A percentile compares a stretch with the other conserved stretches of the same genome.
These are phyloP conservation scores for Avena sativa DNA, from an alignment of 176 grass and related monocot species.

Conservation along the genomic window DNA sequence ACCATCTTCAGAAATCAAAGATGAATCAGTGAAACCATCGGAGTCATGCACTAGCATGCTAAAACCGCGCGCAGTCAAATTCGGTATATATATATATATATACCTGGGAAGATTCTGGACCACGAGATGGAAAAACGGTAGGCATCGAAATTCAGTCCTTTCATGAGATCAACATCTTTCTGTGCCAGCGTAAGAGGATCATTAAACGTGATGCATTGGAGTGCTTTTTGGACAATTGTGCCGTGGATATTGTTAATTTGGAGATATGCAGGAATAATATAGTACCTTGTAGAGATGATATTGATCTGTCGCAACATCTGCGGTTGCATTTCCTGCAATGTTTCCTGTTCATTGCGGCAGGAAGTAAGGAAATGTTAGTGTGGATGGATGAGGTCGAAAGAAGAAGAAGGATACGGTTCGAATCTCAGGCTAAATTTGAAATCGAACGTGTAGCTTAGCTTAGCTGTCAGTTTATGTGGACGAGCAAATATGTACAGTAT, in stretches of 20 bases:
- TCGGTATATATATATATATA: not conserved
- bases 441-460: not conserved
- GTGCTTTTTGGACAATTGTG: too few relatives aligned
- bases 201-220: too few relatives aligned
- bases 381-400: not conserved
- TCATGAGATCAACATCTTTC: slow-evolving; percentile 63
- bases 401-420: not conserved
- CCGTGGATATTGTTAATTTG: not conserved
- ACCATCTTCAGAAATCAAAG: slow-evolving; percentile 46
- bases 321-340: slow-evolving; percentile 57
- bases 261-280: not conserved
- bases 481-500: not conserved
- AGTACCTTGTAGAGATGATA: slow-evolving; percentile 85
- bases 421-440: not conserved
- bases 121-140: slow-evolving; percentile 80
- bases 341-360: slow-evolving; percentile 41
- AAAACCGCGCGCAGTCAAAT: not conserved
- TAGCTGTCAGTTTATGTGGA: too few relatives aligned
- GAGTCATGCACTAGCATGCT: not conserved
- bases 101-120: slow-evolving; percentile 73
- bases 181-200: not conserved
- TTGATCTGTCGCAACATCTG: slow-evolving; percentile 58
- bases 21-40: not conserved
- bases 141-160: slow-evolving; percentile 61
- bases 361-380: not conserved